Conservation (phyloP, 2,329 filamentous ascomycete genomes). For the Albifimbria verrucaria region DNA sequence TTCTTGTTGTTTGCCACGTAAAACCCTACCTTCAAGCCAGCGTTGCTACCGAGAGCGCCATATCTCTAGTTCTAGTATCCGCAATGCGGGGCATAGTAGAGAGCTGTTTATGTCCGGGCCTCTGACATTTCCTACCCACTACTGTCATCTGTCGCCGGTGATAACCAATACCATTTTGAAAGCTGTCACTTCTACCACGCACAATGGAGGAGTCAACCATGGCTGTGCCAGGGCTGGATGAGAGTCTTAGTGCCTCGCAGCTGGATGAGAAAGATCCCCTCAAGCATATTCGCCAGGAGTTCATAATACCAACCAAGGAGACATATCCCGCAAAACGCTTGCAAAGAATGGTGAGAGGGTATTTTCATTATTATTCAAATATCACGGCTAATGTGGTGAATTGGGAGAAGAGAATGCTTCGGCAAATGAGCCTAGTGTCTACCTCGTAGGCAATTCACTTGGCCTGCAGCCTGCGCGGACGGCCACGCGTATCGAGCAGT, state of each 20-base stretch:
- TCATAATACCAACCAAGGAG: constrained; percentile 61
- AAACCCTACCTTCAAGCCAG: too few species aligned
- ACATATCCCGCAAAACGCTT: constrained; percentile 24
- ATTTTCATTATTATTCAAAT: too few species aligned
- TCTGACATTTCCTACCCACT: not conserved
- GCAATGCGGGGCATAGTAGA: not conserved
- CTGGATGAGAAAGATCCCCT: constrained; percentile 57
- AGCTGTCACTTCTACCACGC: too few species aligned
- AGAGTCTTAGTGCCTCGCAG: not conserved
- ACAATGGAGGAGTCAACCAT: not conserved
- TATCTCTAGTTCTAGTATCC: too few species aligned
- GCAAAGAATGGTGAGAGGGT: too few species aligned
- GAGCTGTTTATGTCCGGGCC: not conserved
- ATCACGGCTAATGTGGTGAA: not conserved
- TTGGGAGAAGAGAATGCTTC: constrained; percentile 8
- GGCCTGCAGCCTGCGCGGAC: constrained; percentile 67
- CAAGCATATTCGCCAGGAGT: constrained; percentile 57
- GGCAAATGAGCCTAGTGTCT: constrained; percentile 44
- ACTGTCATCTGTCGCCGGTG: not conserved
- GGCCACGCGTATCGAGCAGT: constrained; percentile 60
- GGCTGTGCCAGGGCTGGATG: not conserved
- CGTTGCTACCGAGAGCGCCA: too few species aligned
- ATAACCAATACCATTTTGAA: too few species aligned
- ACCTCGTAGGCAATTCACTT: constrained; percentile 82
- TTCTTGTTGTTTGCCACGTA: too few species aligned